phyloP scores from a whole-genome alignment of 148 eudicot species.

The Euryodendron excelsum region DNA sequence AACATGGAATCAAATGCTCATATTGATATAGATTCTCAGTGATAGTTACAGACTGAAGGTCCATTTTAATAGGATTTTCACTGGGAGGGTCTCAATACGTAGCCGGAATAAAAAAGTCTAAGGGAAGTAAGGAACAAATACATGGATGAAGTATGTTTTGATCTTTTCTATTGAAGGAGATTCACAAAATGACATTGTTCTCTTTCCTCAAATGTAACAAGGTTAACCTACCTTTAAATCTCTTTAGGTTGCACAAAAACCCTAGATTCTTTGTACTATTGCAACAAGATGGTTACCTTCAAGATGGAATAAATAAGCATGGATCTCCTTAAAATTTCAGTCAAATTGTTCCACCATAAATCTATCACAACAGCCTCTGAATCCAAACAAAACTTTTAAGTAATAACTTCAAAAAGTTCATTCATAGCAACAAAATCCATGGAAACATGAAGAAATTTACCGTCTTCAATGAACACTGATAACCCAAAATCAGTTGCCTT shows the following conservation, averaged over 20 bases:
- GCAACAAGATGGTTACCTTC: too few relatives aligned
- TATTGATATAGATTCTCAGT: too few relatives aligned
- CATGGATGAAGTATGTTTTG: neutral
- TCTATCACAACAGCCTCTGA: neutral
- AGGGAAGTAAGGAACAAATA: neutral
- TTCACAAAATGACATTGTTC: neutral
- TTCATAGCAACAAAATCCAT: neutral
- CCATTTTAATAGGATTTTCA: too few relatives aligned
- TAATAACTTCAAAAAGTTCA: neutral
- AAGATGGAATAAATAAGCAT: too few relatives aligned
- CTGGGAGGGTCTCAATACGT: neutral
- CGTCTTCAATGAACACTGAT: conserved; percentile 77
- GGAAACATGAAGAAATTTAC: conserved; percentile 22
- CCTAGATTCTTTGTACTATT: neutral
- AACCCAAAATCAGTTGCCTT: conserved; percentile 85
- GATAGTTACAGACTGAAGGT: too few relatives aligned
- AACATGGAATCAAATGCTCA: too few relatives aligned
- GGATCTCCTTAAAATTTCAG: neutral
- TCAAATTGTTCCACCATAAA: neutral
- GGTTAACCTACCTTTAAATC: neutral
- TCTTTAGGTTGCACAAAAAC: neutral
- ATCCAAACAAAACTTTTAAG: neutral
- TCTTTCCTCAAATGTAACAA: neutral
- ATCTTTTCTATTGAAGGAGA: neutral
- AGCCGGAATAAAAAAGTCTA: neutral